Conservation (phyloP, 2,329 filamentous ascomycete species). For the Trichophyton simii region DNA sequence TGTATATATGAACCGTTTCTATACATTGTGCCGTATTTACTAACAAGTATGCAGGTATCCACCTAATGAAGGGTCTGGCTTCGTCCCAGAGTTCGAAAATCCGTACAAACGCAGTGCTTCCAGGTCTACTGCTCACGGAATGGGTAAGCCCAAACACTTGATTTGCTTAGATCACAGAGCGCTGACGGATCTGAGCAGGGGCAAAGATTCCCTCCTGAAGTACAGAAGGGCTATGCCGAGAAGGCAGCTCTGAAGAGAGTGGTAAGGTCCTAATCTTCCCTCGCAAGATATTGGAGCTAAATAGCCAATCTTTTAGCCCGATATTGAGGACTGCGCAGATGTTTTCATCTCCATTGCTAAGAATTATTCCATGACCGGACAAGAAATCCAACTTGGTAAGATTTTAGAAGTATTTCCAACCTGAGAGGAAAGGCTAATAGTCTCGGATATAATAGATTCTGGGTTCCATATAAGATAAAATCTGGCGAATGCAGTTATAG, state of each 20-base stretch:
- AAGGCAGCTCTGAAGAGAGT: constrained; percentile 48
- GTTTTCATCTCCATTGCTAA: constrained; percentile 30
- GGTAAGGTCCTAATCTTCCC: constrained; percentile 23
- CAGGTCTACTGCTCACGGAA: constrained; percentile 54
- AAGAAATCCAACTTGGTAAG: constrained; percentile 33
- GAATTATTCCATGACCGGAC: constrained; percentile 37
- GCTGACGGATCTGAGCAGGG: constrained; percentile 30
- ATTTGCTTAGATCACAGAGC: background rate
- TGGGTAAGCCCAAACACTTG: constrained; percentile 38
- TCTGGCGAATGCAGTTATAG: background rate
- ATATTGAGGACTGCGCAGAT: constrained; percentile 32
- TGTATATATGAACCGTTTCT: background rate
- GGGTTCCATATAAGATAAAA: constrained; percentile 20
- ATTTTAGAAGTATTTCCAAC: background rate
- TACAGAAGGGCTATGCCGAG: constrained; percentile 42
- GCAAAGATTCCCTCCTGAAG: constrained; percentile 45
- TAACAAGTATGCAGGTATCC: constrained; percentile 35
- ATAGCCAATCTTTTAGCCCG: constrained; percentile 20
- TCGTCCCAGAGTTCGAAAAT: constrained; percentile 50
- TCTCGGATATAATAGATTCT: constrained; percentile 21
- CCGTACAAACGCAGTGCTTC: constrained; percentile 51
- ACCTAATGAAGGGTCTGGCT: constrained; percentile 54
- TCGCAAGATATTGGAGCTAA: constrained; percentile 7
- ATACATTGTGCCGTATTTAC: constrained; percentile 5
- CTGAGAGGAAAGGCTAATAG: background rate